Base-by-base conservation (phyloP, 495 filamentous ascomycete species). In the Hypomontagnella submonticulosa region DNA sequence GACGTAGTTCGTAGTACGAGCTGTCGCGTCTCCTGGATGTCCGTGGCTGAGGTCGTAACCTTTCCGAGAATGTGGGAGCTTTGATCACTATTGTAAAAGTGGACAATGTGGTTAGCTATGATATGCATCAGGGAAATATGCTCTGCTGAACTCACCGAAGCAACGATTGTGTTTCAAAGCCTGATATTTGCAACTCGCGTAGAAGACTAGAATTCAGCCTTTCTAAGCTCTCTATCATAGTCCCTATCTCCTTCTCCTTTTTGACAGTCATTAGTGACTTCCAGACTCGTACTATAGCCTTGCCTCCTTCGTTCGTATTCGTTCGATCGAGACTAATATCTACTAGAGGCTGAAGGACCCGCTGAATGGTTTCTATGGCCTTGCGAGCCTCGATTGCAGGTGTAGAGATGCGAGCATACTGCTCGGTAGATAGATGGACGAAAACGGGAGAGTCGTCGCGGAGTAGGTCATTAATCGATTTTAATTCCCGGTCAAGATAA, bases 331-430 rank as follows among this genome's bases (percentile, higher is more conserved):
- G 27, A 27, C 10, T 27, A 13, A 12, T 11, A 12, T 44, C 52
- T 44, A 11, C 23, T 15, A 56, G 40, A 18, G 52, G 38, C 2
- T 10, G 23, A 18, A 56, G 20, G 7, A 23, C 13, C 34, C 34
- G 18, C 19, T 56, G 52, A 7, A 56, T 56, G 6, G 18, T 16
- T 44, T 44, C 52, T 38, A 56, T 34, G 4, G 34, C 37, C 27
- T 56, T 56, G 4, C 52, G 52, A 33, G 52, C 52, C 27, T 56
- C 52, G 13, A 56, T 34, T 34, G 52, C 52, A 2, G 40, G 52
- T 12, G 2, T 43, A 7, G 52, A 56, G n/a, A 56, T 56, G 6
- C 23, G 38, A 9, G 52, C 38, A 56, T 56, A 56, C 15, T 56
- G 52, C 10, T 38, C 34, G 16, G n/a, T 30, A 1, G 52, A 44